Evolutionary conservation across 192 early-diverging fungal genomes (phyloP).

Genomic region (Funneliformis geosporum): DNA sequence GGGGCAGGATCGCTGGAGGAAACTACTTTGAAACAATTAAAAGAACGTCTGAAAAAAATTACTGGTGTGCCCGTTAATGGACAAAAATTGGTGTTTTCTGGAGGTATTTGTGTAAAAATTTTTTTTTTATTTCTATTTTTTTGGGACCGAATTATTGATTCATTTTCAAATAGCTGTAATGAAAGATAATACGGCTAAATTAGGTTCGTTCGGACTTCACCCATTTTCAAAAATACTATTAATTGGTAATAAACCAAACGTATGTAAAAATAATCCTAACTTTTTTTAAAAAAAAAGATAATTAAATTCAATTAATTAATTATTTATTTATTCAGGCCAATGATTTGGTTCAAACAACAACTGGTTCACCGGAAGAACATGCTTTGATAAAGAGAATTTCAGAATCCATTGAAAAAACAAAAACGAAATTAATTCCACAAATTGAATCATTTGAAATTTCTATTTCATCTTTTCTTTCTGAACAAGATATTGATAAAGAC

Average conservation of each 20-base stretch:
- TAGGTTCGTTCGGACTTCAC: slow-evolving; percentile 72
- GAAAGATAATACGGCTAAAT: slow-evolving; percentile 73
- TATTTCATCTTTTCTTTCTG: slow-evolving; percentile 34
- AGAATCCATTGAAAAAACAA: slow-evolving; percentile 38
- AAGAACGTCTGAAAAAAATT: slow-evolving; percentile 69
- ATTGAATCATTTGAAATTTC: slow-evolving; percentile 51
- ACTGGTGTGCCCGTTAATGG: slow-evolving; percentile 77
- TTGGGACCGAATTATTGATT: background rate
- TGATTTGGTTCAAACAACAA: slow-evolving; percentile 46
- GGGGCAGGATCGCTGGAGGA: slow-evolving; percentile 42
- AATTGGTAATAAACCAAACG: slow-evolving; percentile 65
- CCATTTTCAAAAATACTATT: slow-evolving; percentile 73
- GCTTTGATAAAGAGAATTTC: slow-evolving; percentile 51
- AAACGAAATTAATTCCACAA: slow-evolving; percentile 39
- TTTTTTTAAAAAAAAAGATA: background rate
- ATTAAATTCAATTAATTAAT: background rate
- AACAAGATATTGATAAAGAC: slow-evolving; percentile 42
- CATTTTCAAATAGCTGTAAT: slow-evolving; percentile 53
- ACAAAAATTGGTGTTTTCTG: slow-evolving; percentile 73
- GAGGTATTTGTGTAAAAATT: slow-evolving; percentile 55
- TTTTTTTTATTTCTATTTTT: background rate
- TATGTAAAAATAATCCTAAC: slow-evolving; percentile 36
- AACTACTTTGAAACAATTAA: slow-evolving; percentile 71
- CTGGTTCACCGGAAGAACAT: slow-evolving; percentile 57
- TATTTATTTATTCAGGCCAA: slow-evolving; percentile 32